Conservation (phyloP, 768 basidiomycete genomes). For the Lactarius akahatsu region DNA sequence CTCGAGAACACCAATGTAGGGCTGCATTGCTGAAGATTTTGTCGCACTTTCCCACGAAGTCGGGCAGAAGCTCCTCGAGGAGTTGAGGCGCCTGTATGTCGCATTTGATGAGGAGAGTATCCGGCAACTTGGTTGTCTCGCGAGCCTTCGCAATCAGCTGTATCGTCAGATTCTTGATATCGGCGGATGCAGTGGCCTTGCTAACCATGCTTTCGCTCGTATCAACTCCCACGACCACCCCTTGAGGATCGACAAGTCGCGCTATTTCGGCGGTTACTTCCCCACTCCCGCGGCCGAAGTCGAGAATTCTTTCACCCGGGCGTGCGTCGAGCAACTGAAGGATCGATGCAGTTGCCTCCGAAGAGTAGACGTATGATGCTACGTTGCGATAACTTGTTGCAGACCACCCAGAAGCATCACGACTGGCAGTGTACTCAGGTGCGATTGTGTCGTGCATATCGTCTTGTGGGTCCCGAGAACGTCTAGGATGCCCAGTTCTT, state of each 20-base stretch:
- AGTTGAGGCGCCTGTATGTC: slow-evolving; percentile 47
- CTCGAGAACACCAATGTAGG: slow-evolving; percentile 82
- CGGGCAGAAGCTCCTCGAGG: slow-evolving; percentile 29
- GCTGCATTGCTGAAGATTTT: slow-evolving; percentile 79
- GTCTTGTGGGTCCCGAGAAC: too few relatives aligned
- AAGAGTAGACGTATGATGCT: slow-evolving; percentile 70
- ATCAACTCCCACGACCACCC: slow-evolving; percentile 69
- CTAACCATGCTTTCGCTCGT: slow-evolving; percentile 70
- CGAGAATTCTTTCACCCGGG: slow-evolving; percentile 68
- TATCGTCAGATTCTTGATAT: slow-evolving; percentile 1
- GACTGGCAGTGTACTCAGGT: not conserved
- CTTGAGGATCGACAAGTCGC: slow-evolving; percentile 47
- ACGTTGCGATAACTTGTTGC: slow-evolving; percentile 60
- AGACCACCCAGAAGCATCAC: slow-evolving; percentile 45
- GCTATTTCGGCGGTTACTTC: slow-evolving; percentile 65
- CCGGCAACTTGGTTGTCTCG: slow-evolving; percentile 5
- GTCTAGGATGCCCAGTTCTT: too few relatives aligned
- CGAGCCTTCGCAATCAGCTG: slow-evolving; percentile 54
- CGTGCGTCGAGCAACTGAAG: slow-evolving; percentile 59
- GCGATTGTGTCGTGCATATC: too few relatives aligned
- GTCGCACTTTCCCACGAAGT: slow-evolving; percentile 51
- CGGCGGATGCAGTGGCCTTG: not conserved
- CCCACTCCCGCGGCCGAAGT: slow-evolving; percentile 83
- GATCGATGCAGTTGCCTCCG: slow-evolving; percentile 52
- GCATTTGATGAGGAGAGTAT: slow-evolving; percentile 38